phyloP scores from a whole-genome alignment of 129 eudicot genomes.

The Chrysanthemum seticuspe region DNA sequence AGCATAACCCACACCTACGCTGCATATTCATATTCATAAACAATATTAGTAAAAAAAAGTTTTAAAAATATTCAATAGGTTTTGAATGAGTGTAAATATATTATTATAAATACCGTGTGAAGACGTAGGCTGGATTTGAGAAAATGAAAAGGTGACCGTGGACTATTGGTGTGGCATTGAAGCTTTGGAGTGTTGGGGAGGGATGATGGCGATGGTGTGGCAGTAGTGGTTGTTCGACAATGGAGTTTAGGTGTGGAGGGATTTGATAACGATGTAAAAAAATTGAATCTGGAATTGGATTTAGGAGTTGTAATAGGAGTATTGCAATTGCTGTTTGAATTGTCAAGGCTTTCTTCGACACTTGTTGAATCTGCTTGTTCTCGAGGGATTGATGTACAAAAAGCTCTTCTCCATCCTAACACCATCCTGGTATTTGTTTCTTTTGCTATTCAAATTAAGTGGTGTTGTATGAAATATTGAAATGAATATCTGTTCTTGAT shows the following conservation, averaged over 20 bases:
- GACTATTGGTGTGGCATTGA: constrained; percentile 52
- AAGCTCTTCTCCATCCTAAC: constrained; percentile 91
- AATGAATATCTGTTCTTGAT: too few relatives aligned
- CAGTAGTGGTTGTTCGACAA: constrained; percentile 54
- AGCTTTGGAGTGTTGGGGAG: constrained; percentile 53
- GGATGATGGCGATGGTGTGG: constrained; percentile 19
- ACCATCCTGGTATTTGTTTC: constrained; percentile 43
- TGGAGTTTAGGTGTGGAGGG: constrained; percentile 63
- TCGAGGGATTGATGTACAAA: constrained; percentile 78
- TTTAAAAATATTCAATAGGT: too few relatives aligned
- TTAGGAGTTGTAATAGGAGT: constrained; percentile 32
- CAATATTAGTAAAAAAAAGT: neutral
- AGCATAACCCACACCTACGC: constrained; percentile 77
- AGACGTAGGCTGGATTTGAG: constrained; percentile 67
- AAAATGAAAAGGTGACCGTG: constrained; percentile 54
- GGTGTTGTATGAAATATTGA: too few relatives aligned
- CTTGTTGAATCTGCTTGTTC: constrained; percentile 38
- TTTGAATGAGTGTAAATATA: too few relatives aligned
- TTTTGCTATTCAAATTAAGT: too few relatives aligned
- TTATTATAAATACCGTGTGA: constrained; percentile 39
- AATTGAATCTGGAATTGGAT: constrained; percentile 36
- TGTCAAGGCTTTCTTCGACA: constrained; percentile 2
- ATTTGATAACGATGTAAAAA: constrained; percentile 49
- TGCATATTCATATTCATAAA: constrained; percentile 19
- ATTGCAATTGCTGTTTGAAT: constrained; percentile 6